A percentile compares a stretch with the other conserved stretches of the same genome.
phyloP scores from a whole-genome alignment of 2,329 filamentous ascomycete species.

The Coniosporium tulheliwenetii region DNA sequence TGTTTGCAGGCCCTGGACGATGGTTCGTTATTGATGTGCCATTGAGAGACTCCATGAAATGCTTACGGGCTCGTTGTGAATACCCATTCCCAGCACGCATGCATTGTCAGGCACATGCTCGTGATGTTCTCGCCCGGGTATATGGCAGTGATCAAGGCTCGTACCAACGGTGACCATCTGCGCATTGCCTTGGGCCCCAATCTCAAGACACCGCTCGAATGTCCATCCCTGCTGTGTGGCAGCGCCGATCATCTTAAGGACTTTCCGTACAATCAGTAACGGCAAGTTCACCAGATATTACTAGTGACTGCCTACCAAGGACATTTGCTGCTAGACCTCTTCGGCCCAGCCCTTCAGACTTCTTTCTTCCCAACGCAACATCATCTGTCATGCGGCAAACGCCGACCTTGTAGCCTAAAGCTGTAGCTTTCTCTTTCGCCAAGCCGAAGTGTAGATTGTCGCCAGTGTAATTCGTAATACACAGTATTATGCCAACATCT shows the following conservation, averaged over 20 bases:
- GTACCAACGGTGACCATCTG: conserved; percentile 35
- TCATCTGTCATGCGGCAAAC: conserved; percentile 34
- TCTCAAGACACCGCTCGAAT: conserved; percentile 28
- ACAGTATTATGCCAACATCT: conserved; percentile 29
- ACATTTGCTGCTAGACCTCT: conserved; percentile 36
- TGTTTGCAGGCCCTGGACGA: conserved; percentile 24
- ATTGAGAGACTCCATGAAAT: too few species aligned
- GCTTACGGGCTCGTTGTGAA: conserved; percentile 34
- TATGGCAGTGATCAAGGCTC: conserved; percentile 36
- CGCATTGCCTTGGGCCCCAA: conserved; percentile 27
- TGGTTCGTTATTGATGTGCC: neutral
- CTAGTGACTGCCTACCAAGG: conserved; percentile 15
- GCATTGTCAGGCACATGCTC: conserved; percentile 26
- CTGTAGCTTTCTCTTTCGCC: conserved; percentile 29
- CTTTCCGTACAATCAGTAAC: conserved; percentile 12
- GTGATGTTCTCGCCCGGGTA: conserved; percentile 34
- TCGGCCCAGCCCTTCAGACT: conserved; percentile 32
- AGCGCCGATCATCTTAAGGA: conserved; percentile 30
- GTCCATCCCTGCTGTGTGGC: conserved; percentile 27
- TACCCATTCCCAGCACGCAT: conserved; percentile 30
- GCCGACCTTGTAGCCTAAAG: conserved; percentile 27
- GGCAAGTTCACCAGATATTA: neutral
- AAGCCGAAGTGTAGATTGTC: conserved; percentile 34
- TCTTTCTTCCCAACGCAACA: conserved; percentile 29
- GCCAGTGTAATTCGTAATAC: conserved; percentile 34